Evolutionary conservation across 768 basidiomycete genomes (phyloP).

Genomic region (Russula compacta): DNA sequence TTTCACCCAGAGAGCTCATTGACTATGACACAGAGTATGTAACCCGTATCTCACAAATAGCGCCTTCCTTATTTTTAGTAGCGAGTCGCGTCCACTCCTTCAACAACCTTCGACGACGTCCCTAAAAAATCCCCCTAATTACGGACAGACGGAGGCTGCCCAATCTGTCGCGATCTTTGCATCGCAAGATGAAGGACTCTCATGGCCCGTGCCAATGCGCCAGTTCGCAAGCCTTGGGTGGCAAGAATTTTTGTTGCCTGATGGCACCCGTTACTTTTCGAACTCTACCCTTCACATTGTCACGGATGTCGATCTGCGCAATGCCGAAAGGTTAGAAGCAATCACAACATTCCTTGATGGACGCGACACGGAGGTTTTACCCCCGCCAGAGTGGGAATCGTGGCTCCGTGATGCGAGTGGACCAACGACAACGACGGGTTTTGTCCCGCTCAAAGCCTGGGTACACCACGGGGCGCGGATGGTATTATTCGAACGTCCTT

Average conservation of each 20-base stretch:
- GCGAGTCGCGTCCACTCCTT: conserved; percentile 49
- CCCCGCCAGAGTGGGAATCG: conserved; percentile 41
- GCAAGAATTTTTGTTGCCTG: conserved; percentile 69
- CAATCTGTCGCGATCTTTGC: conserved; percentile 16
- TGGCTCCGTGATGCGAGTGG: conserved; percentile 47
- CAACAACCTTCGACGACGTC: conserved; percentile 29
- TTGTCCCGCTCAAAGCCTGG: conserved; percentile 42
- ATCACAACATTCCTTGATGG: conserved; percentile 39
- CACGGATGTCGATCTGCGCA: conserved; percentile 64
- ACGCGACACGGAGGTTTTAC: conserved; percentile 28
- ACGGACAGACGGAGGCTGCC: conserved; percentile 15
- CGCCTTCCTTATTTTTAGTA: conserved; percentile 22
- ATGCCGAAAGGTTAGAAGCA: conserved; percentile 38
- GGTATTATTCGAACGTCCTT: conserved; percentile 40
- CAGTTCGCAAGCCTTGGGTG: conserved; percentile 49
- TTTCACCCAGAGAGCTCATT: conserved; percentile 6
- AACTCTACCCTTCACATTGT: conserved; percentile 52
- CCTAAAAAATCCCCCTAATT: conserved; percentile 18
- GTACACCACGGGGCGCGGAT: conserved; percentile 55
- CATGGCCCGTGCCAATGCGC: conserved; percentile 22
- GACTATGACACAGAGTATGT: conserved; percentile 25
- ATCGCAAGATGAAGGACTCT: conserved; percentile 19
- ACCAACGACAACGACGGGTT: conserved; percentile 25
- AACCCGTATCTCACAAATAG: not conserved
- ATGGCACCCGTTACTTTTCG: conserved; percentile 59